A percentile compares a stretch with the other conserved stretches of the same genome.
Conservation (phyloP, 1,284 basidiomycete species). For the Boletus semigastroideus region DNA sequence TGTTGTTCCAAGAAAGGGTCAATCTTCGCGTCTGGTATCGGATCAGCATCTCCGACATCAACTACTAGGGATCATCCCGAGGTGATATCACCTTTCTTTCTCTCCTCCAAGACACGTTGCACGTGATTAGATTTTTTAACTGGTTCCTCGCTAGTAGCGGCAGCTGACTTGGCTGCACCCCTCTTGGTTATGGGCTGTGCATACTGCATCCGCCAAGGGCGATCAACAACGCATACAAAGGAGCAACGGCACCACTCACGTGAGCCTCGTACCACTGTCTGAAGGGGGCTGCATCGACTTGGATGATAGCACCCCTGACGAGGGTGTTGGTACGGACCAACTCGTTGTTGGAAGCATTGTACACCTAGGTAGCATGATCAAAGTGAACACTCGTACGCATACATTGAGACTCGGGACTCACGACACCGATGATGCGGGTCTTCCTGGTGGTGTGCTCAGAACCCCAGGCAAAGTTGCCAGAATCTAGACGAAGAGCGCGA, state of each 20-base stretch:
- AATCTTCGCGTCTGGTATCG: constrained; percentile 74
- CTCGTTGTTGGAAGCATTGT: constrained; percentile 99
- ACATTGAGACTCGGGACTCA: constrained; percentile 46
- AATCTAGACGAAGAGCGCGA: constrained; percentile 91
- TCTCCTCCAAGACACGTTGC: constrained; percentile 81
- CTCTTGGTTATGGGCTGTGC: constrained; percentile 88
- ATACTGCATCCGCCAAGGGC: constrained; percentile 54
- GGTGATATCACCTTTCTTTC: constrained; percentile 73
- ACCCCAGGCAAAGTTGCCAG: constrained; percentile 96
- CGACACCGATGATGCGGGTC: constrained; percentile 92
- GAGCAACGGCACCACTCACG: constrained; percentile 50
- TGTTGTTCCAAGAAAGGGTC: constrained; percentile 85
- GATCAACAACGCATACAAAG: constrained; percentile 10
- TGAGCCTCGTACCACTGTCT: constrained; percentile 98
- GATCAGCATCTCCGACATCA: constrained; percentile 2
- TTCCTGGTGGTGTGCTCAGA: constrained; percentile 91
- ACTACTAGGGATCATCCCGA: constrained; percentile 6
- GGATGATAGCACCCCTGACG: constrained; percentile 93
- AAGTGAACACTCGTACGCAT: constrained; percentile 8
- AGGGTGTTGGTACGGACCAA: constrained; percentile 98
- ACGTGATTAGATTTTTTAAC: constrained; percentile 89
- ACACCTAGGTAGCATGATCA: constrained; percentile 57
- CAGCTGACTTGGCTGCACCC: constrained; percentile 55
- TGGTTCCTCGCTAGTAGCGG: constrained; percentile 55
- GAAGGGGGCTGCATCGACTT: constrained; percentile 96